phyloP scores from a whole-genome alignment of 2,329 filamentous ascomycete species.

The Mycocentrospora acerina region DNA sequence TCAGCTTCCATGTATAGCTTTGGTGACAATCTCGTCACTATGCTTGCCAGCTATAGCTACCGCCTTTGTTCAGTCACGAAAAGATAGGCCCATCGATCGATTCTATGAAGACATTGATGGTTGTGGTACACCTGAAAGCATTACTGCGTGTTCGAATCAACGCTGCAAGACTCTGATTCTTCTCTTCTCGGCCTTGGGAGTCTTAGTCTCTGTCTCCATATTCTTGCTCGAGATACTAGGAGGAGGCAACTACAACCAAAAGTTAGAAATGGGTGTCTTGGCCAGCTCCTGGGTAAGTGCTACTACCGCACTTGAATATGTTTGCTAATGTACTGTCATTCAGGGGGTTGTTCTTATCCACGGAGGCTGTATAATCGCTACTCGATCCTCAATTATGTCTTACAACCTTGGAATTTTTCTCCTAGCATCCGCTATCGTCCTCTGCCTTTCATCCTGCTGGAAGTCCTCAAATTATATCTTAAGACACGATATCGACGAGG shows the following conservation, averaged over 20 bases:
- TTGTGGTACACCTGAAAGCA: conserved; percentile 2
- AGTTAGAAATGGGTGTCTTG: conserved; percentile 1
- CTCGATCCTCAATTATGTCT: conserved; percentile 1
- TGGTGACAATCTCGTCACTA: neutral
- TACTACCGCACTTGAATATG: neutral
- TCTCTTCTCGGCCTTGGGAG: conserved; percentile 1
- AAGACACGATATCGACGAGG: neutral
- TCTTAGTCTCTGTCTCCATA: neutral
- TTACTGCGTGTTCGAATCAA: conserved; percentile 1
- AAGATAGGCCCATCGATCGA: neutral
- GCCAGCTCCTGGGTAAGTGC: conserved; percentile 1
- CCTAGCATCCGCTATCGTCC: conserved; percentile 1
- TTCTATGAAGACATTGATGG: conserved; percentile 2
- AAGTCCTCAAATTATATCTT: neutral
- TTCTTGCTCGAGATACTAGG: neutral
- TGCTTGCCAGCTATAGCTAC: neutral
- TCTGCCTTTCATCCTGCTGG: conserved; percentile 1
- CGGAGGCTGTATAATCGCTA: neutral
- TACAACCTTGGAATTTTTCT: conserved; percentile 1
- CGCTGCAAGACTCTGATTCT: conserved; percentile 1
- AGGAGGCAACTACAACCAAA: neutral
- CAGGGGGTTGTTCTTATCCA: conserved; percentile 1
- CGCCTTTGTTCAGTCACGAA: neutral
- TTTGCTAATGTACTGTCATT: conserved; percentile 1
- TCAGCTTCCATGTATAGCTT: neutral